Evolutionary conservation across 2,329 filamentous ascomycete genomes (phyloP).

Genomic region (Mariannaea sp.): DNA sequence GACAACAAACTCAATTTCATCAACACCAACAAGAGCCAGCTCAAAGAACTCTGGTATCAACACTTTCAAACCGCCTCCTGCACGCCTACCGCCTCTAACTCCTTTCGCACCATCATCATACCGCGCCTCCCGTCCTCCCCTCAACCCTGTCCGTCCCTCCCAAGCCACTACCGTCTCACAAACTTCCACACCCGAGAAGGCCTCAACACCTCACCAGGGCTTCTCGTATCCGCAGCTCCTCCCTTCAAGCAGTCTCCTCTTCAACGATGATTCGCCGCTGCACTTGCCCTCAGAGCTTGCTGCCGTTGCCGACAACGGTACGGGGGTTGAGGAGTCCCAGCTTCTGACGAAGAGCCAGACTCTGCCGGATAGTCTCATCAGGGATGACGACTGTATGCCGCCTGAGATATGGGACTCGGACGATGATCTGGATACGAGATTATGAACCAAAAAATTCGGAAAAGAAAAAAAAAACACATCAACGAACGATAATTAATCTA

Average conservation of each 20-base stretch:
- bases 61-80: conserved; percentile 26
- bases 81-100: conserved; percentile 7
- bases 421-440: conserved; percentile 32
- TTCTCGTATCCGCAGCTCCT: conserved; percentile 23
- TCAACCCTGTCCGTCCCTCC: conserved; percentile 35
- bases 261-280: conserved; percentile 33
- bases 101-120: conserved; percentile 23
- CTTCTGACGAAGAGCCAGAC: conserved; percentile 58
- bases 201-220: conserved; percentile 14
- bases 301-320: conserved; percentile 21
- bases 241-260: conserved; percentile 36
- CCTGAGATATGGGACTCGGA: conserved; percentile 48
- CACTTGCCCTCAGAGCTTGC: conserved; percentile 17
- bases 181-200: conserved; percentile 40
- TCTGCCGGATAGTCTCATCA: conserved; percentile 53
- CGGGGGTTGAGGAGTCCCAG: conserved; percentile 45
- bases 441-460: no score
- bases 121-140: conserved; percentile 26
- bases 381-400: conserved; percentile 42
- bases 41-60: conserved; percentile 2
- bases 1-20: not conserved
- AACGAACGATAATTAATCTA: no score
- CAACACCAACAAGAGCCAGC: conserved; percentile 21
- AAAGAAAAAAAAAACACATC: no score
- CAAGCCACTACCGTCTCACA: conserved; percentile 48